Evolutionary conservation across 2,329 filamentous ascomycete genomes (phyloP).

Genomic region (Cladophialophora immunda): DNA sequence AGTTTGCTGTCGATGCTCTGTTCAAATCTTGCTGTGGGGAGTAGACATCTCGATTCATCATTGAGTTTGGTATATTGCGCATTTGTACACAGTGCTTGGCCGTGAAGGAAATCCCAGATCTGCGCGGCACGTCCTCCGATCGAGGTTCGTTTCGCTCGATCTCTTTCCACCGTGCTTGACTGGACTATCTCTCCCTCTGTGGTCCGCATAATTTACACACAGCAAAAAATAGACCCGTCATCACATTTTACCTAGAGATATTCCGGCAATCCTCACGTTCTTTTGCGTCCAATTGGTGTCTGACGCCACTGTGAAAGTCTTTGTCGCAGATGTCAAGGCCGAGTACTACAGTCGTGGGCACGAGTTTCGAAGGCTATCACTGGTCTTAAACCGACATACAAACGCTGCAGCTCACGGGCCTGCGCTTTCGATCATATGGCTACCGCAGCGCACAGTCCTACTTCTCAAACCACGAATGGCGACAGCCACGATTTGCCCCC

Average conservation of each 20-base stretch:
- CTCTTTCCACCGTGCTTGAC: conserved; percentile 16
- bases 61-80: conserved; percentile 15
- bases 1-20: neutral
- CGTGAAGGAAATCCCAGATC: conserved; percentile 30
- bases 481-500: conserved; percentile 53
- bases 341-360: conserved; percentile 14
- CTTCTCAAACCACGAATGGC: conserved; percentile 49
- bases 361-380: conserved; percentile 15
- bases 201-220: conserved; percentile 8
- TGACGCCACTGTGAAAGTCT: conserved; percentile 15
- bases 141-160: conserved; percentile 11
- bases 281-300: neutral
- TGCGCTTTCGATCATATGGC: conserved; percentile 28
- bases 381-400: conserved; percentile 15
- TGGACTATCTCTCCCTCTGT: neutral
- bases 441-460: conserved; percentile 40
- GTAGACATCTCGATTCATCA: neutral
- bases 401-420: neutral
- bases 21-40: neutral
- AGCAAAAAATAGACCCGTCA: neutral
- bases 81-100: conserved; percentile 27
- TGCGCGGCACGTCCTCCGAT: conserved; percentile 23
- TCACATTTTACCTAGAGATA: neutral
- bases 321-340: conserved; percentile 23
- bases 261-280: conserved; percentile 8